Percentiles rank a stretch among this genome's conserved stretches.
Conservation (phyloP, 2,329 filamentous ascomycete genomes). For the Epichloe gansuensis region DNA sequence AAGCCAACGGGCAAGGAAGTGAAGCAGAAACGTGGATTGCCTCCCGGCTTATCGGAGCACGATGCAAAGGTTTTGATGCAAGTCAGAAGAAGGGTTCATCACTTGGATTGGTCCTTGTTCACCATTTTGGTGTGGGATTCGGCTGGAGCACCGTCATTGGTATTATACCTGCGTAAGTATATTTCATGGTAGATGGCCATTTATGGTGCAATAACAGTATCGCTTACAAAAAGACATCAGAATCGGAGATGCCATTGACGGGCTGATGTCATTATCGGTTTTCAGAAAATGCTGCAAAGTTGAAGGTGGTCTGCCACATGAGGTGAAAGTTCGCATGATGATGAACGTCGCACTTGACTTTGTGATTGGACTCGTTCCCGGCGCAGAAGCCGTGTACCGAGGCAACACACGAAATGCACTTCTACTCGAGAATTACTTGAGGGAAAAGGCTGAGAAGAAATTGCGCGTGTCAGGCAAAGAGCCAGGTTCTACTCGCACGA, state of each 20-base stretch:
- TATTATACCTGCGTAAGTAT: slow-evolving; percentile 63
- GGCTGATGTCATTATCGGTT: slow-evolving; percentile 63
- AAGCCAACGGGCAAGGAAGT: slow-evolving; percentile 59
- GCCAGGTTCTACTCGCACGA: slow-evolving; percentile 35
- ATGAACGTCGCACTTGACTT: slow-evolving; percentile 70
- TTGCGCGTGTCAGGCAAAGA: slow-evolving; percentile 32
- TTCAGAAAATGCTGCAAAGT: slow-evolving; percentile 60
- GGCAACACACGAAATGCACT: slow-evolving; percentile 68
- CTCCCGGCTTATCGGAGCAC: slow-evolving; percentile 68
- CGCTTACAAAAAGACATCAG: slow-evolving; percentile 26
- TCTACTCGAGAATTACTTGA: slow-evolving; percentile 54
- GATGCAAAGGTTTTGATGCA: slow-evolving; percentile 75
- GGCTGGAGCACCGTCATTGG: slow-evolving; percentile 85
- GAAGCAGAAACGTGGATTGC: slow-evolving; percentile 75
- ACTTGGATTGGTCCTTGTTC: slow-evolving; percentile 75
- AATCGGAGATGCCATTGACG: slow-evolving; percentile 63
- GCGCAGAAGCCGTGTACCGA: slow-evolving; percentile 60
- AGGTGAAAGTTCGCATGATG: slow-evolving; percentile 59
- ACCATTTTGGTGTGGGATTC: slow-evolving; percentile 71
- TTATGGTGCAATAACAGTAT: not conserved
- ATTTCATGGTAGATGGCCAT: not conserved
- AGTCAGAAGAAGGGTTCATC: slow-evolving; percentile 76
- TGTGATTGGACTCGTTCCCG: slow-evolving; percentile 56
- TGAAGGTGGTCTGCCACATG: slow-evolving; percentile 59
- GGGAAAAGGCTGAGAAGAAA: slow-evolving; percentile 52